Conservation (phyloP, 768 basidiomycete species). For the Galerina marginata region DNA sequence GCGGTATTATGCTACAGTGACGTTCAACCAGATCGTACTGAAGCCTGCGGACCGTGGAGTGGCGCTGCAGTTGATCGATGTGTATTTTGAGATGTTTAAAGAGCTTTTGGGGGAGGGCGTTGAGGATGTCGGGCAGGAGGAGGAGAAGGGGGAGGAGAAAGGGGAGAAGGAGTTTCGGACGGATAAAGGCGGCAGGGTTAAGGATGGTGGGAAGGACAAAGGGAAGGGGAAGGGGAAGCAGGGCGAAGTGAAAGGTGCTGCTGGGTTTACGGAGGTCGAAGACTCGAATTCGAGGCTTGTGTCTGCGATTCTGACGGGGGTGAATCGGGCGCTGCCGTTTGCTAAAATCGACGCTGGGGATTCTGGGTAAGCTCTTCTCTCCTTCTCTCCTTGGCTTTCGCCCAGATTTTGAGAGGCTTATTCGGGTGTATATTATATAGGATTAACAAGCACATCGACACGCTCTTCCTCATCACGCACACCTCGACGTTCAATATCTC, state of each 20-base stretch:
- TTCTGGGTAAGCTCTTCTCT: conserved; percentile 53
- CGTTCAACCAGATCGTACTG: conserved; percentile 92
- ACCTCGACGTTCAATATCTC: conserved; percentile 97
- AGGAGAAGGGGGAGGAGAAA: conserved; percentile 37
- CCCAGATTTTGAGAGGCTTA: no score
- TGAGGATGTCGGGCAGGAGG: conserved; percentile 41
- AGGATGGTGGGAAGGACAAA: conserved; percentile 29
- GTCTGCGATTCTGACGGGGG: conserved; percentile 90
- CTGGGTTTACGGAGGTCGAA: conserved; percentile 76
- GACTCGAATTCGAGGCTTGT: conserved; percentile 83
- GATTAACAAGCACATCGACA: conserved; percentile 87
- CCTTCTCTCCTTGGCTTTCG: neutral
- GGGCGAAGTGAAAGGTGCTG: conserved; percentile 52
- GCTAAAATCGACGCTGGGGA: conserved; percentile 78
- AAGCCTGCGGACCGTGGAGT: conserved; percentile 71
- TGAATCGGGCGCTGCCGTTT: conserved; percentile 94
- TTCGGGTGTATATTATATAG: conserved; percentile 40
- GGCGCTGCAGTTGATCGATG: conserved; percentile 78
- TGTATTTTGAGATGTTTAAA: conserved; percentile 95
- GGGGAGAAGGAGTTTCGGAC: conserved; percentile 37
- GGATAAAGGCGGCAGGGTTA: conserved; percentile 41
- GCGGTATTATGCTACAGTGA: conserved; percentile 91
- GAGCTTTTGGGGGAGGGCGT: conserved; percentile 78
- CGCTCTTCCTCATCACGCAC: conserved; percentile 94
- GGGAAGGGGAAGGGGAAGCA: conserved; percentile 38